These are phyloP conservation scores for Ilyonectria sp. DNA, from an alignment of 2,329 filamentous ascomycete genomes.

Conservation along the genomic window DNA sequence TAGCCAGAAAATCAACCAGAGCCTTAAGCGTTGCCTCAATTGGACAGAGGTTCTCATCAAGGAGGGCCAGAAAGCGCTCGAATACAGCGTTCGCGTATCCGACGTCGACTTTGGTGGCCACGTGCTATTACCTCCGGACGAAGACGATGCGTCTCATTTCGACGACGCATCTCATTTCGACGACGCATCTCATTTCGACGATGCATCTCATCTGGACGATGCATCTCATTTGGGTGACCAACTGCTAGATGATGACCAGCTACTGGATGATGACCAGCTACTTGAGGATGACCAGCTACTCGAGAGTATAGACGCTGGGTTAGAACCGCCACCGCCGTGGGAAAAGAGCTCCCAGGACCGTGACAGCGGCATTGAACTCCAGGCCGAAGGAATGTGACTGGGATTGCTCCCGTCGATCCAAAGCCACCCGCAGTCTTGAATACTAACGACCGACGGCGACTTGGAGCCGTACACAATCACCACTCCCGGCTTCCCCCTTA, in stretches of 20 bases:
- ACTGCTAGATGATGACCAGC: conserved; percentile 35
- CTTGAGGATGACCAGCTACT: not conserved
- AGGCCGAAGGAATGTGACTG: conserved; percentile 55
- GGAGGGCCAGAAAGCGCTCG: conserved; percentile 89
- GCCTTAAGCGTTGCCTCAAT: conserved; percentile 87
- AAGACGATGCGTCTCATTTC: conserved; percentile 60
- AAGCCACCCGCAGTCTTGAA: not conserved
- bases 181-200: conserved; percentile 48
- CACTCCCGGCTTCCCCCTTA: conserved; percentile 30
- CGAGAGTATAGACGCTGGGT: conserved; percentile 36
- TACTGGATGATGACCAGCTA: conserved; percentile 35
- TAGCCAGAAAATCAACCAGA: conserved; percentile 96
- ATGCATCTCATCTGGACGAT: conserved; percentile 21
- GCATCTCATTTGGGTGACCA: conserved; percentile 39
- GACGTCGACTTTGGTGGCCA: conserved; percentile 88
- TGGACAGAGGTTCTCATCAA: conserved; percentile 93
- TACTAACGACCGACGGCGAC: conserved; percentile 21
- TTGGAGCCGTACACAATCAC: conserved; percentile 33
- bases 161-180: conserved; percentile 32
- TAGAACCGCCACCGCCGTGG: conserved; percentile 51
- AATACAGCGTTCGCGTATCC: conserved; percentile 83
- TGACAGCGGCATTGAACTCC: conserved; percentile 68
- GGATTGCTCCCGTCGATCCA: not conserved
- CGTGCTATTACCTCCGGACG: conserved; percentile 79
- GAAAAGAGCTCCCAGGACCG: conserved; percentile 62